Base-by-base conservation (phyloP, 2,329 filamentous ascomycete genomes). In the Tetracladium maxilliforme region DNA sequence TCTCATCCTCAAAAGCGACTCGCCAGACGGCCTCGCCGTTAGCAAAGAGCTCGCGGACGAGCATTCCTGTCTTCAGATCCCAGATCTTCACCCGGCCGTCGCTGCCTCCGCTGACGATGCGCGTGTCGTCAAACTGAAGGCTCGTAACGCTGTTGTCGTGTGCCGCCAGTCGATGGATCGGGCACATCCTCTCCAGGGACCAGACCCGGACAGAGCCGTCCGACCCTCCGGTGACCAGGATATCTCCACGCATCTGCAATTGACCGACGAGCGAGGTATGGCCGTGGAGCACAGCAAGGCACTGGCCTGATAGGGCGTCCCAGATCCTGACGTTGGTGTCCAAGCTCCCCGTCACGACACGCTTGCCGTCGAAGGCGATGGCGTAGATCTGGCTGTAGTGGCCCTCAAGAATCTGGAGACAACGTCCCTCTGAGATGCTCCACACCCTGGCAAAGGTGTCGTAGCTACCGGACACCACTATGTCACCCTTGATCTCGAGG, bases 341-440 rank as follows among this genome's bases (percentile, higher is more conserved):
- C 33, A 98, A 58, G 49, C 86, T 94, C 25, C 90, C 90, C 7
- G 90, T 98, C 18, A 92, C 87, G 30, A 98, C 86, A 34, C 86
- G 70, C 38, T 76, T 75, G 19, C 90, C 90, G 46, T 98, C 90
- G 51, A 95, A 98, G 2, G 90, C 90, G 45, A 98, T 92, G 12
- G 90, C 90, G 47, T 98, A 98, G 30, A 98, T 98, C 47, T 98
- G 90, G 46, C 87, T 95, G 53, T 94, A 98, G 51, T 98, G 90
- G 1, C 90, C 90, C 22, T 78, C 75, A 19, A 98, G 62, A 1
- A 84, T 94, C 37, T 87, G 76, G 27, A 95, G 58, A 48, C 90
- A 98, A 33, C 83, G 74, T 16, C 90, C 90, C 52, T 94, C 82
- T 3, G 83, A 92, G 26, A 98, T 95, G 49, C 82, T 94, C 90